Conservation (phyloP, 1,284 basidiomycete species). For the Porodaedalea pini region DNA sequence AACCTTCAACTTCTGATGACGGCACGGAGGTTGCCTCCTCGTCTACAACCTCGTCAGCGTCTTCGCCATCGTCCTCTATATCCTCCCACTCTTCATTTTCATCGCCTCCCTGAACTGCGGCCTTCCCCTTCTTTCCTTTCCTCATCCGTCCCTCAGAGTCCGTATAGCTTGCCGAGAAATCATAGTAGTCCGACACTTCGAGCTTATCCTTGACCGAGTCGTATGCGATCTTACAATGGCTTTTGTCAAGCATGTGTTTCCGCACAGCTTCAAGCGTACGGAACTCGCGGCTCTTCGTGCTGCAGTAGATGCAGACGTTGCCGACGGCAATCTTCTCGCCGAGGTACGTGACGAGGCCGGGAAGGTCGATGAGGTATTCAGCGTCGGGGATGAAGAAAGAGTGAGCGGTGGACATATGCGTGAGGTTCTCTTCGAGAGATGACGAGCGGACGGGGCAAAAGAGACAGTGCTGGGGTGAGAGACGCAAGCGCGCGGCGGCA, state of each 20-base stretch:
- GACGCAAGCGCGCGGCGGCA: constrained; percentile 65
- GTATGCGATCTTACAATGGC: constrained; percentile 95
- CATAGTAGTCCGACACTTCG: constrained; percentile 92
- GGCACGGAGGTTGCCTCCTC: constrained; percentile 30
- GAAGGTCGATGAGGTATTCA: constrained; percentile 83
- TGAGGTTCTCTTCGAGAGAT: constrained; percentile 65
- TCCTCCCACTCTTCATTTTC: constrained; percentile 64
- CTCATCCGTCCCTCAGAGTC: constrained; percentile 39
- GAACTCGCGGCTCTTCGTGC: constrained; percentile 74
- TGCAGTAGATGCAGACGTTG: constrained; percentile 93
- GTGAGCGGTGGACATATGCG: constrained; percentile 86
- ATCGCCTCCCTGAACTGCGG: constrained; percentile 33
- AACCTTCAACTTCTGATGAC: constrained; percentile 34
- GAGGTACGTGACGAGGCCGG: constrained; percentile 83
- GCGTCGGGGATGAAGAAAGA: constrained; percentile 97
- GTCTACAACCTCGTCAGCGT: constrained; percentile 54
- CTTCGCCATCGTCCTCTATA: constrained; percentile 43
- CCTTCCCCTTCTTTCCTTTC: constrained; percentile 30
- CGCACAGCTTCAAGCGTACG: constrained; percentile 79
- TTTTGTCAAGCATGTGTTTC: constrained; percentile 93
- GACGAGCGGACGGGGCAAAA: constrained; percentile 70
- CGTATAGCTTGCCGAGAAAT: constrained; percentile 82
- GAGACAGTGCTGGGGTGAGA: constrained; percentile 72
- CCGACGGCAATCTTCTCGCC: constrained; percentile 93
- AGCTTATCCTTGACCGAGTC: constrained; percentile 77